A percentile compares a stretch with the other conserved stretches of the same genome.
Conservation (phyloP, 495 filamentous ascomycete genomes). For the Trichoderma orchidacearum region DNA sequence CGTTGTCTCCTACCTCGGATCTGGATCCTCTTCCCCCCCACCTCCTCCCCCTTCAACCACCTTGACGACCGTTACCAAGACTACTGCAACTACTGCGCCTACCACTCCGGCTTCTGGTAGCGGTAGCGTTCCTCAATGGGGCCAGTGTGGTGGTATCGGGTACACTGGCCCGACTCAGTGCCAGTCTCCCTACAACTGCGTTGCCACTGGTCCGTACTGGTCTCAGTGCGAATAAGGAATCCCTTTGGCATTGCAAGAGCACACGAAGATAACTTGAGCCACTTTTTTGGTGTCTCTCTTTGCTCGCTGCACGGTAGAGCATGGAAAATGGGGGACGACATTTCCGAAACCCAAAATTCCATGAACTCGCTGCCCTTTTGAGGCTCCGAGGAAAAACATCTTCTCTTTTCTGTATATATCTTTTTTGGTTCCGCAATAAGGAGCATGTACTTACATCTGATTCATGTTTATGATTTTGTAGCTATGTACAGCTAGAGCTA, state of each 20-base stretch:
- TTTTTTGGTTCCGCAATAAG: neutral
- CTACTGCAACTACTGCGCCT: conserved; percentile 7
- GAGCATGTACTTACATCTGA: neutral
- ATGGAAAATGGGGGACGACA: too few relatives aligned
- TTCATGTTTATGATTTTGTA: neutral
- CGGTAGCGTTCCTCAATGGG: conserved; percentile 20
- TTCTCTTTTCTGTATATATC: neutral
- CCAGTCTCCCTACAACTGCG: conserved; percentile 19
- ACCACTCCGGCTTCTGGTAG: conserved; percentile 4
- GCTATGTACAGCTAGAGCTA: neutral
- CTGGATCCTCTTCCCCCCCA: neutral
- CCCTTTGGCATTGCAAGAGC: too few relatives aligned
- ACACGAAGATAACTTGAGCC: too few relatives aligned
- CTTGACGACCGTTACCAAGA: neutral
- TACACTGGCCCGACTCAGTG: conserved; percentile 24
- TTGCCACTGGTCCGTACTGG: conserved; percentile 14
- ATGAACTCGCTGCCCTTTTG: too few relatives aligned
- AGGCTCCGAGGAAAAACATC: neutral
- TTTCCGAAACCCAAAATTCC: too few relatives aligned
- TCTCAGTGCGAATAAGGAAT: conserved; percentile 17
- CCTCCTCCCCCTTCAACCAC: neutral
- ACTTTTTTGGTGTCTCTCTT: too few relatives aligned
- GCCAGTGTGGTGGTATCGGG: conserved; percentile 24
- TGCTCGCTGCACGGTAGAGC: too few relatives aligned
- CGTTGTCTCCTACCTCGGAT: conserved; percentile 17